Evolutionary conservation across 371 early-diverging fungal species (phyloP), one percentile per base, ranked within the genome.

Genomic region (Dichotomocladium elegans): DNA sequence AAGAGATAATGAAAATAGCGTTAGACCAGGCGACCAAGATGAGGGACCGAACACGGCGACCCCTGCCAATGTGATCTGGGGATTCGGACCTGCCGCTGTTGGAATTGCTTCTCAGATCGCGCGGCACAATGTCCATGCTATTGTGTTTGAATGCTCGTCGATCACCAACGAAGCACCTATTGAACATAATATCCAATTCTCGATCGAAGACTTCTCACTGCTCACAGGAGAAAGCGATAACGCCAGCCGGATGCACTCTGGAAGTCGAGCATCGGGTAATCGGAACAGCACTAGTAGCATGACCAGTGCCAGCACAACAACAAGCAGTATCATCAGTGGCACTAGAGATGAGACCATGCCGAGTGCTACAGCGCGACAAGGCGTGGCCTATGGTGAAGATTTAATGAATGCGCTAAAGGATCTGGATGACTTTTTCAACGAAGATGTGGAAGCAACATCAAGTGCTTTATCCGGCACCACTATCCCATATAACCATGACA

Each of bases 361-460:
- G 7, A 1, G 17, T 37, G 15, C n/a, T 37, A 37, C 37, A n/a
- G 21, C n/a, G 10, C 37, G 15, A 0, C 37, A n/a, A 6, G 37
- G 21, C 21, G 37, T n/a, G 17, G n/a, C 37, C 8, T 61, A 68
- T 41, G 77, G 72, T 11, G 74, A 71, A 47, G 80, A 77, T 47
- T 56, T 84, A 25, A 70, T 84, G 57, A 75, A 76, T 51, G 75
- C 81, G 2, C 58, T 84, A 8, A 68, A 81, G 41, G 82, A 82
- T 47, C 56, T 84, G 6, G 79, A 84, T 47, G 82, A 79, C 14
- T 84, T 81, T 55, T 84, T 83, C 55, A 79, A 79, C 37, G 72
- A 77, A 61, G 73, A 74, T 41, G 62, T 68, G 5, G 79, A 81
- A 19, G 34, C 49, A 24, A 25, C 49, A n/a, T 24, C 35, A n/a